Conservation (phyloP, 73 alveolate genomes). For the Paramecium sonneborni region DNA sequence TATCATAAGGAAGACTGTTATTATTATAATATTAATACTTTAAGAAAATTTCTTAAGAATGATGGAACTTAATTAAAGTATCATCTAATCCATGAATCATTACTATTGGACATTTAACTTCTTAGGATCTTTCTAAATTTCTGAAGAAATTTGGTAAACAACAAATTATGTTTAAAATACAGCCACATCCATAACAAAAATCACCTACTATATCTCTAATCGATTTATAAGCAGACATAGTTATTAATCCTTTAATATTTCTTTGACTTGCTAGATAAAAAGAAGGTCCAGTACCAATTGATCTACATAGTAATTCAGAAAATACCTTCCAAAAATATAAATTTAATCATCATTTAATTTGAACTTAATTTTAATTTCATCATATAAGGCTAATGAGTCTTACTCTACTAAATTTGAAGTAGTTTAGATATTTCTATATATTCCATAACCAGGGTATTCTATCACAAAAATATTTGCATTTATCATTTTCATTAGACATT, state of each 20-base stretch:
- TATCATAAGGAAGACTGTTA: background rate
- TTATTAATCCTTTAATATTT: conserved; percentile 10
- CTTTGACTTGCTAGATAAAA: background rate
- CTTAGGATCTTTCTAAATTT: background rate
- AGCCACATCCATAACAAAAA: background rate
- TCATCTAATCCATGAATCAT: conserved; percentile 34
- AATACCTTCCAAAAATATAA: conserved; percentile 34
- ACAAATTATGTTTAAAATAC: background rate
- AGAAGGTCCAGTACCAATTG: conserved; percentile 44
- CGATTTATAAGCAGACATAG: conserved; percentile 46
- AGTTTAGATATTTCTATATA: background rate
- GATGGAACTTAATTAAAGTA: background rate
- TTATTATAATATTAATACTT: background rate
- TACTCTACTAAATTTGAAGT: background rate
- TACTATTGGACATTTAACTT: background rate
- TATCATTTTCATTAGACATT: background rate
- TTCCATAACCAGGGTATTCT: conserved; percentile 54
- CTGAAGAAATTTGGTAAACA: background rate
- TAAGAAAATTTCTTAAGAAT: background rate
- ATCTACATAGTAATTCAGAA: background rate
- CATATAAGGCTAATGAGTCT: conserved; percentile 22
- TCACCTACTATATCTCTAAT: background rate
- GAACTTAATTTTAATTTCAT: background rate
- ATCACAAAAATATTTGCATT: background rate
- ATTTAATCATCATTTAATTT: background rate